Evolutionary conservation across 257 asterid genomes (phyloP).

Genomic region (Nicotiana tomentosiformis): DNA sequence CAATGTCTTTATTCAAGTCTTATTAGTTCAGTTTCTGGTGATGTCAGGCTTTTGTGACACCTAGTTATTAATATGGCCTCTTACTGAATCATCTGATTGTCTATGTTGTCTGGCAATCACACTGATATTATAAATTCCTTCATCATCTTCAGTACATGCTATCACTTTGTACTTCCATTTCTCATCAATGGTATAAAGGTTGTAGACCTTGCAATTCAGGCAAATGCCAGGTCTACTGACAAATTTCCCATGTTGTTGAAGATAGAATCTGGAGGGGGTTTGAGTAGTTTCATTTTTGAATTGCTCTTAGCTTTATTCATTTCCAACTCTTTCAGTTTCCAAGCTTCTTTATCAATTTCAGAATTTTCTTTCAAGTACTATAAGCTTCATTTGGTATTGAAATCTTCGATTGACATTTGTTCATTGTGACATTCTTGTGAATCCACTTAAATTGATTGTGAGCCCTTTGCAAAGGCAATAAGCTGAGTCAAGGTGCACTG

Average conservation of each 20-base stretch:
- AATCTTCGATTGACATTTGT: background rate
- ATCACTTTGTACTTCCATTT: background rate
- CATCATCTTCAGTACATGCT: background rate
- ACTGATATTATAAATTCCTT: background rate
- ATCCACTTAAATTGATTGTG: background rate
- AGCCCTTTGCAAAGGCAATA: background rate
- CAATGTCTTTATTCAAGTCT: background rate
- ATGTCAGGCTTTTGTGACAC: background rate
- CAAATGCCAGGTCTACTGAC: background rate
- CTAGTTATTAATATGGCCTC: background rate
- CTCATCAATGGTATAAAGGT: background rate
- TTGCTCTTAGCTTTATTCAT: background rate
- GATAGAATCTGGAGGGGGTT: background rate
- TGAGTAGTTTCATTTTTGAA: background rate
- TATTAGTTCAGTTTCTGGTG: background rate
- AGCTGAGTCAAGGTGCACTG: background rate
- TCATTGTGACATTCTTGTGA: background rate
- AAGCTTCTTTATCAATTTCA: background rate
- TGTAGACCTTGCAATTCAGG: background rate
- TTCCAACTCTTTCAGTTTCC: background rate
- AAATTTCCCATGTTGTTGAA: background rate
- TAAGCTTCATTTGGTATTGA: background rate
- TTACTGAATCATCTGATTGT: background rate
- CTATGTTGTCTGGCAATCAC: background rate
- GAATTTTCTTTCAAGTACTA: background rate